These are phyloP conservation scores for Infundibulicybe gibba DNA, from an alignment of 768 basidiomycete species.

Conservation along the genomic window DNA sequence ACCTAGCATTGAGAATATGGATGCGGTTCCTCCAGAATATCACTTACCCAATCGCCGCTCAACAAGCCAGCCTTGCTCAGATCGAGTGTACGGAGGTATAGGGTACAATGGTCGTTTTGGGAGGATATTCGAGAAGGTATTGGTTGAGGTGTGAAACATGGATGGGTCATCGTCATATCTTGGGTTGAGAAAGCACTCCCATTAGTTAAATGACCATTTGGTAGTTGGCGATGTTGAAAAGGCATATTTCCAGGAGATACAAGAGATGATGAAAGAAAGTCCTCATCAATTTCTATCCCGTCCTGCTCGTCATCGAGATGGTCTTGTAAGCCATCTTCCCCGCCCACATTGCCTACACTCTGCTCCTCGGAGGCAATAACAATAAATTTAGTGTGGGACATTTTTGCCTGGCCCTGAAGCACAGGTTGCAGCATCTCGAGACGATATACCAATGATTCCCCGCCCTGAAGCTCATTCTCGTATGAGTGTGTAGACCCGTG, in stretches of 20 bases:
- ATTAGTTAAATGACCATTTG: neutral
- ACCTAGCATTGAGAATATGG: constrained; percentile 6
- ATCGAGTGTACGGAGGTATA: constrained; percentile 63
- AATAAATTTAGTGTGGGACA: constrained; percentile 49
- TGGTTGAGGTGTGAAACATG: constrained; percentile 21
- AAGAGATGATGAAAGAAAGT: constrained; percentile 59
- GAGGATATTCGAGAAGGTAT: constrained; percentile 28
- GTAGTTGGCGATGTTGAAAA: constrained; percentile 12
- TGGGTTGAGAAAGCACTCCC: constrained; percentile 1
- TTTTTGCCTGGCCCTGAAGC: constrained; percentile 59
- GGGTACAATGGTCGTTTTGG: constrained; percentile 45
- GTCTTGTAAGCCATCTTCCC: constrained; percentile 12
- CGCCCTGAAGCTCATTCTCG: constrained; percentile 7
- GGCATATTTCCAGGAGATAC: constrained; percentile 14
- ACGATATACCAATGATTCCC: constrained; percentile 31
- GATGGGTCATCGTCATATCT: too few species aligned
- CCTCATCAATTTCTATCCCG: constrained; percentile 66
- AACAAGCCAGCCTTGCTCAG: constrained; percentile 64
- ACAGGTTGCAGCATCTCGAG: constrained; percentile 68
- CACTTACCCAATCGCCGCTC: constrained; percentile 73
- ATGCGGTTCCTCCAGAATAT: neutral
- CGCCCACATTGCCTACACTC: constrained; percentile 5
- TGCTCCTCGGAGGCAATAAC: constrained; percentile 30
- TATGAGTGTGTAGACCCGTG: constrained; percentile 37
- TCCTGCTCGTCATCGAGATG: constrained; percentile 27